These are phyloP conservation scores for Citrus cavaleriei DNA, from an alignment of 345 rosid genomes.

Conservation along the genomic window DNA sequence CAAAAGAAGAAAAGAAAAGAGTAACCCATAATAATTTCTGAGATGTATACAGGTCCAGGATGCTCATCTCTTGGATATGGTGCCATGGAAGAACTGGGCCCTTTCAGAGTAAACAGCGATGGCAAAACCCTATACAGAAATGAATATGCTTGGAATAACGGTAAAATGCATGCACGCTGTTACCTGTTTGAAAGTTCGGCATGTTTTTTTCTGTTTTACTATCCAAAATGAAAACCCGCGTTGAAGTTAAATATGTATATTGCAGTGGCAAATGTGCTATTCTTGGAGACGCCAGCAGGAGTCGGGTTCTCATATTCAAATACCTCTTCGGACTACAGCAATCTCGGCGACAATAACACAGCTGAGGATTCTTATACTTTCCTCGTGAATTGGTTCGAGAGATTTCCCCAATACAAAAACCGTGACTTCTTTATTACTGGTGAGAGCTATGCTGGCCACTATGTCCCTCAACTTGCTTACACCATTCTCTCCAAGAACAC, in stretches of 20 bases:
- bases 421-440: conserved; percentile 37
- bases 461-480: conserved; percentile 44
- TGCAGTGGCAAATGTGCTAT: conserved; percentile 44
- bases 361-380: conserved; percentile 39
- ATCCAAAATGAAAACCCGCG: no score
- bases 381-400: conserved; percentile 45
- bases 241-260: no score
- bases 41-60: conserved; percentile 40
- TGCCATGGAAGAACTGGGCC: conserved; percentile 54
- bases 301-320: conserved; percentile 58
- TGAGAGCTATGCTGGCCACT: conserved; percentile 54
- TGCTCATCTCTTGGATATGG: conserved; percentile 56
- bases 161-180: conserved; percentile 4
- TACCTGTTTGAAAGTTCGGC: background rate
- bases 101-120: conserved; percentile 43
- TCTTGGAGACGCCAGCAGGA: conserved; percentile 51
- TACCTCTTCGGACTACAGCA: conserved; percentile 29
- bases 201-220: no score
- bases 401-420: conserved; percentile 36
- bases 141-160: conserved; percentile 40
- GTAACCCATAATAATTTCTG: background rate
- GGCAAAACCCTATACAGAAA: conserved; percentile 36
- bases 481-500: conserved; percentile 25
- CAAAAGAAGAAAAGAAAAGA: background rate
- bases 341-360: conserved; percentile 38